A percentile compares a stretch with the other conserved stretches of the same genome.
Evolutionary conservation across 176 grass and related monocot species (phyloP).

Genomic region (Cymbopogon citratus): DNA sequence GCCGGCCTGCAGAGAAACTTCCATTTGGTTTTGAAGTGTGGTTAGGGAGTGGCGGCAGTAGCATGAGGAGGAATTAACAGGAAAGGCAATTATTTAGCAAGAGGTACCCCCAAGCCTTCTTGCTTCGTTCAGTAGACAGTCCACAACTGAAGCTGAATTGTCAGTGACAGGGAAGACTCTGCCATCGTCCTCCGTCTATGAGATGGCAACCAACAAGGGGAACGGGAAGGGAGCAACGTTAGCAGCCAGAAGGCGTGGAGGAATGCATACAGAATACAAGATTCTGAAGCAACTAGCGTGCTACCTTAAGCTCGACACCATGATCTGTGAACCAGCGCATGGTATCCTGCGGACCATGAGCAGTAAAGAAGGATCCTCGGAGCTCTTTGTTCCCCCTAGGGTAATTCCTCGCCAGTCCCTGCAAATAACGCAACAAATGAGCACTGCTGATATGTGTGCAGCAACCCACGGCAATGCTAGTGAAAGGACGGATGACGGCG

Average conservation of each 20-base stretch:
- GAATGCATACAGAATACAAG: background rate
- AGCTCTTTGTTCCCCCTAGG: constrained; percentile 89
- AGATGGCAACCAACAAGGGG: background rate
- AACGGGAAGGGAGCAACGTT: background rate
- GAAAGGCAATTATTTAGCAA: background rate
- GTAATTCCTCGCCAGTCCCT: constrained; percentile 69
- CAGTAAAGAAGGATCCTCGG: constrained; percentile 65
- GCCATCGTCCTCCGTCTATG: constrained; percentile 78
- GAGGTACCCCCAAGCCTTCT: constrained; percentile 62
- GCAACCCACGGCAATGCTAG: too few species aligned
- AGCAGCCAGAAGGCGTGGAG: background rate
- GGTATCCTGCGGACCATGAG: constrained; percentile 75
- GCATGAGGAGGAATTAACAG: background rate
- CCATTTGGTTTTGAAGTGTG: constrained; percentile 36
- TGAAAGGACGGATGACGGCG: too few species aligned
- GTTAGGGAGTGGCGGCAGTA: background rate
- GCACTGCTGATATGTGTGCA: too few species aligned
- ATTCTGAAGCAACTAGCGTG: constrained; percentile 18
- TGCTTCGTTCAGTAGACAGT: constrained; percentile 88
- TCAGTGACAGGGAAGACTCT: constrained; percentile 84
- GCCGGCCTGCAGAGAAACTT: constrained; percentile 84
- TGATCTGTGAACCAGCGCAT: constrained; percentile 84
- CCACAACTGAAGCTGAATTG: constrained; percentile 71
- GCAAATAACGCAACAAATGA: background rate
- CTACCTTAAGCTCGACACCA: constrained; percentile 84